Conservation (phyloP, 495 filamentous ascomycete genomes). For the Hypoxylon perforatum region DNA sequence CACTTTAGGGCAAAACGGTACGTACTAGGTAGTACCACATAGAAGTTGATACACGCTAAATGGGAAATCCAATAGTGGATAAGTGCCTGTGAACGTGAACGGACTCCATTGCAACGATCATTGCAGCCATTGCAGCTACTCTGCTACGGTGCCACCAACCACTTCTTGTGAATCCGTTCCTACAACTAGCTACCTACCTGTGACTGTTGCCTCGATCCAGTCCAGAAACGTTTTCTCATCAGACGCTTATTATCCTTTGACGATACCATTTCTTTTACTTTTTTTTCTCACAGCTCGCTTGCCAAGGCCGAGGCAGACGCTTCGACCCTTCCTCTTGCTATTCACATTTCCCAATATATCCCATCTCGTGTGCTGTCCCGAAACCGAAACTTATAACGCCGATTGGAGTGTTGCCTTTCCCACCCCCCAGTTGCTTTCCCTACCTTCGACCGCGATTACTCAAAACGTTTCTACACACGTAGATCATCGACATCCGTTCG, state of each 20-base stretch:
- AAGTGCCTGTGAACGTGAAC: conserved; percentile 30
- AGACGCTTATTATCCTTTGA: conserved; percentile 9
- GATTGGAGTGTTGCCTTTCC: conserved; percentile 24
- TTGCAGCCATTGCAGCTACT: too few relatives aligned
- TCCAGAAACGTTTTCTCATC: conserved; percentile 13
- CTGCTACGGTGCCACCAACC: conserved; percentile 21
- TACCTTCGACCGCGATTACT: conserved; percentile 33
- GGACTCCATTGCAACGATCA: conserved; percentile 10
- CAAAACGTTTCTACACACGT: conserved; percentile 20
- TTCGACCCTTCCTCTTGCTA: conserved; percentile 14
- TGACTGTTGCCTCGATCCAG: conserved; percentile 19
- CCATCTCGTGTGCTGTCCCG: conserved; percentile 21
- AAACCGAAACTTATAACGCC: conserved; percentile 15
- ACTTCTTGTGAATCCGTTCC: conserved; percentile 19
- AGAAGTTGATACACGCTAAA: conserved; percentile 29
- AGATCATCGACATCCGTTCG: conserved; percentile 32
- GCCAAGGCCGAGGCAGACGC: not conserved
- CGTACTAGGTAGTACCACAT: not conserved
- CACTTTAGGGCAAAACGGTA: conserved; percentile 5
- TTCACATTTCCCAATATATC: conserved; percentile 10
- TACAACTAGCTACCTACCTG: conserved; percentile 14
- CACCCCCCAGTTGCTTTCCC: conserved; percentile 12
- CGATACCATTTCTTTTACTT: not conserved
- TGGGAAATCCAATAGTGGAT: conserved; percentile 29
- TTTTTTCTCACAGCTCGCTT: conserved; percentile 8